phyloP scores from a whole-genome alignment of 2,329 filamentous ascomycete genomes.

The Botrytis byssoidea region DNA sequence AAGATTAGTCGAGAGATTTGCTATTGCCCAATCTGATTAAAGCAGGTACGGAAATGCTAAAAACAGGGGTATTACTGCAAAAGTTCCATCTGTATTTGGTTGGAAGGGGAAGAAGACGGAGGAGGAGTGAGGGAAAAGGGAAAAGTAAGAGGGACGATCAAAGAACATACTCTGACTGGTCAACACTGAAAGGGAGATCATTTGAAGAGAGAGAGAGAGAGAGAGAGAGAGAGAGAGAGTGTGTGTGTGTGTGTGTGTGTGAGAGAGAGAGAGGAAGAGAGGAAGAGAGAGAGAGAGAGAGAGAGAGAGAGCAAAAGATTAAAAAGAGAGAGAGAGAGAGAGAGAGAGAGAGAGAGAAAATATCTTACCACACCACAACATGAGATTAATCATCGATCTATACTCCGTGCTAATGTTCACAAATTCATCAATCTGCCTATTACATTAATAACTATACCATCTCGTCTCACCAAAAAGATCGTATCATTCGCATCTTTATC shows the following conservation, averaged over 20 bases:
- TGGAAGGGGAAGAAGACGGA: background rate
- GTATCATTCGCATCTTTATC: background rate
- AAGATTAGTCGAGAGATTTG: background rate
- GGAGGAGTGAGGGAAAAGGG: no score
- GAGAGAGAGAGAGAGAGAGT: background rate
- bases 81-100: background rate
- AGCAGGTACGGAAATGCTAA: constrained; percentile 6
- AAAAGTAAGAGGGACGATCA: background rate
- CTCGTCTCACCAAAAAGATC: background rate
- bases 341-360: background rate
- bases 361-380: background rate
- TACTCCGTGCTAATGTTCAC: background rate
- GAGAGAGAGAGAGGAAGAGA: no score
- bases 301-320: no score
- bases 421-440: background rate
- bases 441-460: background rate
- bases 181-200: background rate
- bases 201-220: background rate
- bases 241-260: no score
- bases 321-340: rapidly evolving
- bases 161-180: background rate
- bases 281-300: no score
- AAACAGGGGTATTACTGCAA: background rate
- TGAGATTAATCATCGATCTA: background rate
- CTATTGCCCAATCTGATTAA: constrained; percentile 6